Base-by-base conservation (phyloP, 225 moss, liverwort and hornwort species). In the Sphagnum tenellum region DNA sequence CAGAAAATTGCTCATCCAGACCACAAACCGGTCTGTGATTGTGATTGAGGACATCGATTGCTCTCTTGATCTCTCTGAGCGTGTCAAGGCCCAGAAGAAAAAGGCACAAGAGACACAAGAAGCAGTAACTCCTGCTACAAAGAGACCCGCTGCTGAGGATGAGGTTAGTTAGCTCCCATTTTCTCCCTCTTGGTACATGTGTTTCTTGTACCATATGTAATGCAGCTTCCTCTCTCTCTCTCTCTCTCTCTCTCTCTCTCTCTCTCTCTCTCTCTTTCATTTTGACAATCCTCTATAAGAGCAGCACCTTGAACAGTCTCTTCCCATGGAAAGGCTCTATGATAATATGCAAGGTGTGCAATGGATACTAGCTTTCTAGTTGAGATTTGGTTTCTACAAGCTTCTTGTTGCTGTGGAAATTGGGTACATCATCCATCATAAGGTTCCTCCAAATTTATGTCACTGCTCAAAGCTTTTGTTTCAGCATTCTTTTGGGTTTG, bases 31-130 rank as follows among this genome's bases (percentile, higher is more conserved):
- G 63, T 90, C 93, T 1, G 76, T 94, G 3, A 82, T 94, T 3
- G 93, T 94, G 4, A 94, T 94, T 55, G 93, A 94, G 75, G 93
- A 94, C 66, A 94, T 90, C 2, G 93, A 94, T 63, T 94, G 93
- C 72, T 90, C 90, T 4, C 69, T 78, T 7, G 90, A 94, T 9
- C 84, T 94, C 11, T 78, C 88, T 3, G 92, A 86, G 60, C 89
- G 89, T 49, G 79, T 81, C 0, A 82, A 77, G 48, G 78, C 76
- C 45, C 72, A 71, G 3, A 70, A 62, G 56, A 74, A 73, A 45
- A 4, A 47, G 45, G 48, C 59, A 3, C 70, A 80, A 57, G 76
- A 65, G 2, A 71, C 68, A 29, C 55, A 64, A 14, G 66, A 64
- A 12, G 75, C 60, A 47, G 3, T 46, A 9, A 4, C 6, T 12